Base-by-base conservation (phyloP, 352 stramenopile species). In the Thraustochytrium striatum region DNA sequence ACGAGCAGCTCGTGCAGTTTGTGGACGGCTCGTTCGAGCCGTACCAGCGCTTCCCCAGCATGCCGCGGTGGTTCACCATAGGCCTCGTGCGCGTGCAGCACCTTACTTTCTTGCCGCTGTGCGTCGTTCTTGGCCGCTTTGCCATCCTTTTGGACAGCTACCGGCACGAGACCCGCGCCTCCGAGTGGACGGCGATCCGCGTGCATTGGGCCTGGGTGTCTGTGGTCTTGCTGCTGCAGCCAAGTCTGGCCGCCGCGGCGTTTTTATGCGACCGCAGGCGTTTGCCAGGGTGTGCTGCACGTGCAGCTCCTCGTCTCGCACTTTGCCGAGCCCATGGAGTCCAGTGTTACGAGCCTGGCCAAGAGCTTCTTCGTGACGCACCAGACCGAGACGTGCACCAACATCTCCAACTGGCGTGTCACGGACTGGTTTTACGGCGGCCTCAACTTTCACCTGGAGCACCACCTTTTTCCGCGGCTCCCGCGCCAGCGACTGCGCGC, bases 391-490 rank as follows among this genome's bases (percentile, higher is more conserved):
- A 68, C 57, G 16, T 59, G 28, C 36, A 59, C n/a, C 30, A 68
- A 68, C 36, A 30, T 68, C n/a, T 16, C 30, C 57, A 68, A 68
- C n/a, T 16, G 13, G 19, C 13, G 30, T 16, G 16, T 21, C 36
- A 59, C n/a, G 57, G 57, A 68, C 57, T 68, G 30, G 30, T 68
- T 68, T 52, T 68, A 68, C 57, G 57, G 57, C 16, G 57, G 57
- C 16, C 36, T 68, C 28, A 68, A 68, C 33, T 68, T 68, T 68
- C 57, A 68, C 28, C 16, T 68, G 16, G 57, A 68, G 30, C 57
- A 68, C n/a, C 57, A 68, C 36, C n/a, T 68, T 16, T 57, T 68
- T 68, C 57, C 57, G 36, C 16, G 57, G 36, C 36, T 68, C 30
- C 57, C 57, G 28, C 30, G 57, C 28, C 57, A 68, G 16, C 19